Conservation (phyloP, 108 stramenopile species). For the Cyclotella choctawhatcheeana region DNA sequence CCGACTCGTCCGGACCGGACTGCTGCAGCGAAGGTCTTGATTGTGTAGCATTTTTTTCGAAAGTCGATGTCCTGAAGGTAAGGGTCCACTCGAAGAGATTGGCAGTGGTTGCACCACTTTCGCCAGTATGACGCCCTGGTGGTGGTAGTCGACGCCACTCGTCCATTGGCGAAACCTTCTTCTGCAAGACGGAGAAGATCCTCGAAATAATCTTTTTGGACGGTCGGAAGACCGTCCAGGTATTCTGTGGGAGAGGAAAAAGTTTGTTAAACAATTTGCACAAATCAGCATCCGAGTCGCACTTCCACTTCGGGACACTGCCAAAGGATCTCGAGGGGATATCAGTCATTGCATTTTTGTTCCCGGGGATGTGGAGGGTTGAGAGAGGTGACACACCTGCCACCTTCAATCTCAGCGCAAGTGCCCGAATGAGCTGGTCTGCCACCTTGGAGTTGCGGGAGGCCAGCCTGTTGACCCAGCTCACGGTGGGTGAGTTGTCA, state of each 20-base stretch:
- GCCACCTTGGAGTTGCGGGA: not conserved
- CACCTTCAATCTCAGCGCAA: not conserved
- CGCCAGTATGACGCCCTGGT: conserved; percentile 1
- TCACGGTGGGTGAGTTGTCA: conserved; percentile 2
- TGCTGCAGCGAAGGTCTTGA: too few species aligned
- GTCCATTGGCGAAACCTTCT: conserved; percentile 5
- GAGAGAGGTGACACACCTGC: not conserved
- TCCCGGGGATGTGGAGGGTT: not conserved
- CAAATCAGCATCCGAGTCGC: not conserved
- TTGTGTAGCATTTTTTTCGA: not conserved
- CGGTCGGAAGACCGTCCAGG: conserved; percentile 12
- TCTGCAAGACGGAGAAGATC: conserved; percentile 9
- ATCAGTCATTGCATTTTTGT: conserved; percentile 1
- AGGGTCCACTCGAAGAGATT: conserved; percentile 19
- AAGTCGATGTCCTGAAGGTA: not conserved
- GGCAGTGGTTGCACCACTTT: not conserved
- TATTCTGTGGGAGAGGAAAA: not conserved
- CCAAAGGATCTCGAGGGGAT: conserved; percentile 17
- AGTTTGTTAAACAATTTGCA: not conserved
- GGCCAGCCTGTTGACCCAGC: not conserved
- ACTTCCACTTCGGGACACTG: not conserved
- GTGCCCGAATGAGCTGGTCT: conserved; percentile 1
- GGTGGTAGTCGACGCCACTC: conserved; percentile 17
- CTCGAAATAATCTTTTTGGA: not conserved
- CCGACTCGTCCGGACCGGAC: too few species aligned